phyloP scores from a whole-genome alignment of 73 alveolate species.

The Urostyla sp. region DNA sequence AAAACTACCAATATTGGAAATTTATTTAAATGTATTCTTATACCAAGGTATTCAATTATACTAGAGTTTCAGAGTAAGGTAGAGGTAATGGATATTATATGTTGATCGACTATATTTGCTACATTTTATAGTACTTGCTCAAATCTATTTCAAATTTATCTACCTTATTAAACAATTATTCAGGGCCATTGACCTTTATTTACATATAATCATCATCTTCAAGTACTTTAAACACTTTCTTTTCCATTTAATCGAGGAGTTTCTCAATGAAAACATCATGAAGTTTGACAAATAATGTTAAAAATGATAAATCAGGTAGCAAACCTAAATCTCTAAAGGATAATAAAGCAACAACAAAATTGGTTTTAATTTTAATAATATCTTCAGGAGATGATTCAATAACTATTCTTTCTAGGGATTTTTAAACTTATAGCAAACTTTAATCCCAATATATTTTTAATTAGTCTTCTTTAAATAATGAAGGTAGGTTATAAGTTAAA shows the following conservation, averaged over 20 bases:
- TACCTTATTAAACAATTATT: neutral
- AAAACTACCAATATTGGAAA: conserved; percentile 38
- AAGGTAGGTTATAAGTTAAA: conserved; percentile 4
- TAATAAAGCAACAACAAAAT: conserved; percentile 4
- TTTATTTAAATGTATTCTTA: neutral
- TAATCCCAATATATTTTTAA: neutral
- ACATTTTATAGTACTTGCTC: conserved; percentile 23
- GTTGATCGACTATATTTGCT: neutral
- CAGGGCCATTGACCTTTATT: conserved; percentile 5
- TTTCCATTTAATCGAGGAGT: conserved; percentile 15
- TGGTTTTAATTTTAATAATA: conserved; percentile 9
- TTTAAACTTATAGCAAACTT: neutral
- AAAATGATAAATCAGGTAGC: neutral
- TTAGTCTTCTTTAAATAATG: neutral
- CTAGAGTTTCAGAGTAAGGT: conserved; percentile 27
- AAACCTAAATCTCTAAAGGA: conserved; percentile 40
- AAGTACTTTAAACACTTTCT: neutral
- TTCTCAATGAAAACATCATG: conserved; percentile 42
- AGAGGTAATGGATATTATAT: conserved; percentile 26
- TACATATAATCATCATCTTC: conserved; percentile 31
- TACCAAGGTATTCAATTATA: conserved; percentile 11
- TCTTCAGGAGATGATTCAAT: conserved; percentile 2
- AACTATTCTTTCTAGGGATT: neutral
- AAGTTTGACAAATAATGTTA: conserved; percentile 22
- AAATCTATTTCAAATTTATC: conserved; percentile 4